phyloP scores from a whole-genome alignment of 73 alveolate genomes.

The Paramecium biaurelia region DNA sequence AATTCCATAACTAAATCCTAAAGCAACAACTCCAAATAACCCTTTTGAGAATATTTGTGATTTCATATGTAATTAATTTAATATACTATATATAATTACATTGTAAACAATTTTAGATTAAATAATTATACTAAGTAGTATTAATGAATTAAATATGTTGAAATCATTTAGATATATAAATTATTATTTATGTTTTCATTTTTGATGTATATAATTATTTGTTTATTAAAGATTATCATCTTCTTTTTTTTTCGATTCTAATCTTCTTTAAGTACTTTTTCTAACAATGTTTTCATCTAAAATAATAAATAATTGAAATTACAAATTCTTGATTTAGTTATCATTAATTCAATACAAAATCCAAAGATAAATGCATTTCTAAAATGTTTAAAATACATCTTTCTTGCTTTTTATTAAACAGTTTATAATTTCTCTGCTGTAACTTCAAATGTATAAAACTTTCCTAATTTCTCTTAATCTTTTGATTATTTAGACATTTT shows the following conservation, averaged over 20 bases:
- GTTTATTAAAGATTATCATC: background rate
- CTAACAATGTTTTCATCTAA: slow-evolving; percentile 34
- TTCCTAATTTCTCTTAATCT: slow-evolving; percentile 29
- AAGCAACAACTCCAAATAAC: background rate
- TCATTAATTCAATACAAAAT: slow-evolving; percentile 30
- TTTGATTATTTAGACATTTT: slow-evolving; percentile 29
- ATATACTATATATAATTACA: no score
- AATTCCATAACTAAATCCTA: background rate
- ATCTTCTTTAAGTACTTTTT: slow-evolving; percentile 18
- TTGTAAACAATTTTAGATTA: no score
- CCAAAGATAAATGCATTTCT: slow-evolving; percentile 54
- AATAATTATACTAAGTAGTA: no score
- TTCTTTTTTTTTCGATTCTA: slow-evolving; percentile 28
- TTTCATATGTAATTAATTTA: background rate
- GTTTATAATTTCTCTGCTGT: slow-evolving; percentile 23
- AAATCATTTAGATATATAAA: background rate
- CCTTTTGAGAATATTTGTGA: background rate
- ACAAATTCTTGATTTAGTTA: slow-evolving; percentile 40
- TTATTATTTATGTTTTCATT: background rate
- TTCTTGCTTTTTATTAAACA: background rate
- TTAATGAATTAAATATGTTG: no score
- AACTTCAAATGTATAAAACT: slow-evolving; percentile 24
- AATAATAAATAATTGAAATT: background rate
- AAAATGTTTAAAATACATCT: background rate
- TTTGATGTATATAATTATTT: background rate